These are phyloP conservation scores for Nepenthes gracilis DNA, from an alignment of 148 eudicot species.

Conservation along the genomic window DNA sequence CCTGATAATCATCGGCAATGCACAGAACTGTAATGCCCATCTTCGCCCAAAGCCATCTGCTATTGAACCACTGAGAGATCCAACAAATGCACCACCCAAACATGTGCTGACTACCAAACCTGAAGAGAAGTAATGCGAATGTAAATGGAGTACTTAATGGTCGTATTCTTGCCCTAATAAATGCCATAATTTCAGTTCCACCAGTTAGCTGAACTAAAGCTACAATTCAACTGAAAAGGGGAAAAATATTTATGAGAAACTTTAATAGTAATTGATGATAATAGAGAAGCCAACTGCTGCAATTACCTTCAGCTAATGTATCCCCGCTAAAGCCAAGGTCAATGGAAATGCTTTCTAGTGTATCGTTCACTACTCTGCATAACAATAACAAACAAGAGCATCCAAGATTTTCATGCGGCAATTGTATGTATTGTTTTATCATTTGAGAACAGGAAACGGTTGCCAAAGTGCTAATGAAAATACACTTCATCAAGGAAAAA, in stretches of 20 bases:
- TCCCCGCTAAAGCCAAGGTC: slow-evolving; percentile 80
- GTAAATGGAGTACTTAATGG: background rate
- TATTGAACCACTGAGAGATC: slow-evolving; percentile 79
- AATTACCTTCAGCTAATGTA: slow-evolving; percentile 77
- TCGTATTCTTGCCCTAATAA: background rate
- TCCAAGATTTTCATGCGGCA: background rate
- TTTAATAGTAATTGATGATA: too few relatives aligned
- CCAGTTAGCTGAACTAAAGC: background rate
- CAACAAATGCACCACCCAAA: slow-evolving; percentile 79
- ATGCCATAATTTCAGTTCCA: background rate
- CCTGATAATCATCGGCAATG: slow-evolving; percentile 75
- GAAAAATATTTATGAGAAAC: background rate
- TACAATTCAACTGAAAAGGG: background rate
- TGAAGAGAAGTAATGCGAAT: slow-evolving; percentile 14
- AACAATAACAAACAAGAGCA: slow-evolving; percentile 14
- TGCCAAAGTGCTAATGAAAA: background rate
- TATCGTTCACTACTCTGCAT: slow-evolving; percentile 81
- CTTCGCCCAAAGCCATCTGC: slow-evolving; percentile 82
- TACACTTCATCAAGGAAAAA: background rate
- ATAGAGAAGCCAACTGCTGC: background rate
- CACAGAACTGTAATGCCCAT: slow-evolving; percentile 72
- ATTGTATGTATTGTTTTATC: too few relatives aligned
- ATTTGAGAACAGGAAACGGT: background rate
- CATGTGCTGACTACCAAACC: slow-evolving; percentile 88
- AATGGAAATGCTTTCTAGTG: slow-evolving; percentile 69